Evolutionary conservation across 2,329 filamentous ascomycete genomes (phyloP), one percentile per base, ranked within the genome.

Genomic region (Didymella arachidicola): DNA sequence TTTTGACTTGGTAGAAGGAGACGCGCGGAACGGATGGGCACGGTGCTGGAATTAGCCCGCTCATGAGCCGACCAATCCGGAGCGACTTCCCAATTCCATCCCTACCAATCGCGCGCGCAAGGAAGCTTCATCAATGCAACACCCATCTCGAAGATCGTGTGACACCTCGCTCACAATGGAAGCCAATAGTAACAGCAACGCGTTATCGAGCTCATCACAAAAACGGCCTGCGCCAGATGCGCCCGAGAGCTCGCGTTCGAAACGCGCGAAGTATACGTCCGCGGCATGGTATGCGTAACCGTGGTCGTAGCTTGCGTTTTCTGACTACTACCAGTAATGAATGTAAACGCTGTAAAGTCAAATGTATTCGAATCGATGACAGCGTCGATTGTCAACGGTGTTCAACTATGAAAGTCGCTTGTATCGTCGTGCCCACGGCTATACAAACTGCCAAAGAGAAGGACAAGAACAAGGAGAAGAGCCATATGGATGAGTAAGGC

Each of bases 221-320:
- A 67, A 62, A 49, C 55, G 64, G n/a, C 58, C 60, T 14, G 38
- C 51, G 34, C 62, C 58, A 41, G 56, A 64, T 6, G 34, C 29
- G 18, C 46, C 59, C 30, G 59, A 59, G 27, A 53, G 42, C 34
- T 54, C 53, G 26, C 60, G 60, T 27, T n/a, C 61, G 26, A 68
- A 68, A 39, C 64, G 66, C 34, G 66, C 64, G 4, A 68, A 68
- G 34, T 68, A 68, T 38, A 62, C 66, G 7, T 56, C 61, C 38
- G 53, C 62, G 27, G 64, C 66, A 18, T 68, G 66, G 65, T 68
- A 53, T 11, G 48, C 42, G 4, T 14, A 5, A 0, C 16, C 11
- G 12, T 10, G 7, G 8, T 11, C 7, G 2, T 12, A 8, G 11
- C 32, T 7, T 43, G 4, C 12, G 1, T 12, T 11, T 42, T 19